Percentiles rank a stretch among this genome's conserved stretches.
Evolutionary conservation across 305 asterid genomes (phyloP).

Genomic region (Solanum hybrid): DNA sequence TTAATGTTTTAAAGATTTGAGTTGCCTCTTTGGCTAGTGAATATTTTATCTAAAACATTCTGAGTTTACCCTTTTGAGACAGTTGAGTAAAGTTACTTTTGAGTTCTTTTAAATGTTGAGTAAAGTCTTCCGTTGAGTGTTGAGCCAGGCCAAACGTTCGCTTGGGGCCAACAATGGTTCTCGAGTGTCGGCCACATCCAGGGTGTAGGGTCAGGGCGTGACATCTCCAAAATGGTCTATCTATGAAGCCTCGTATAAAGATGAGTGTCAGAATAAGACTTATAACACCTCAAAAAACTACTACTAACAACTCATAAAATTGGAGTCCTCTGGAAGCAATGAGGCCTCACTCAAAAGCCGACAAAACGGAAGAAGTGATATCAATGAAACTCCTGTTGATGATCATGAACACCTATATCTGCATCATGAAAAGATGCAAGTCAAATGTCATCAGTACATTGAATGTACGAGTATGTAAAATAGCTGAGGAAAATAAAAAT

Average conservation of each 20-base stretch:
- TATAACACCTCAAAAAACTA: neutral
- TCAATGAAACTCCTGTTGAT: neutral
- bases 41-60: neutral
- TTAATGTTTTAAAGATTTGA: neutral
- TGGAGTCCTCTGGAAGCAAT: neutral
- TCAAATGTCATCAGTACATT: neutral
- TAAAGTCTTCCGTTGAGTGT: neutral
- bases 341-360: neutral
- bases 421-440: neutral
- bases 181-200: neutral
- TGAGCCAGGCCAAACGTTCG: neutral
- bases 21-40: neutral
- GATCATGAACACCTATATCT: neutral
- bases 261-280: neutral
- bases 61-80: neutral
- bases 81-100: neutral
- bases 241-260: neutral
- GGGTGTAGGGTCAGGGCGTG: neutral
- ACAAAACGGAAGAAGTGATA: neutral
- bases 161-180: neutral
- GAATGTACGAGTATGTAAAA: neutral
- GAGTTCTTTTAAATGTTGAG: neutral
- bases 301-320: neutral
- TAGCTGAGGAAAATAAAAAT: neutral
- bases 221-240: neutral